Conservation (phyloP, 306 rosid species). For the Amphicarpaea edgeworthii region DNA sequence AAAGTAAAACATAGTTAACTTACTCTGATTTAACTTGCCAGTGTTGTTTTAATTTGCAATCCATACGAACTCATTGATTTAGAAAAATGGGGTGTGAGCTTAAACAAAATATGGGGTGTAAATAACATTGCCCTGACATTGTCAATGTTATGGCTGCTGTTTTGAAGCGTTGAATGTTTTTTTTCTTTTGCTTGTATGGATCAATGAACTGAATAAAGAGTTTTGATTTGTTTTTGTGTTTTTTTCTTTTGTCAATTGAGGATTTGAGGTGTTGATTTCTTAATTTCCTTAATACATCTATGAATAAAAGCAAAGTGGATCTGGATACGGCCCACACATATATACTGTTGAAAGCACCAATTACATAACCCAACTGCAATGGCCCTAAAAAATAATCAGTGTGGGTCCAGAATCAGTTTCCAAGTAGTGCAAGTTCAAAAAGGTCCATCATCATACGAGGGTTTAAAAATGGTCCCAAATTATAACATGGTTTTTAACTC, state of each 20-base stretch:
- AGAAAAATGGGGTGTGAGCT: too few relatives aligned
- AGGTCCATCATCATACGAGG: constrained; percentile 40
- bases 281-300: background rate
- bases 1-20: too few relatives aligned
- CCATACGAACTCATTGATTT: too few relatives aligned
- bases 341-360: background rate
- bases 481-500: constrained; percentile 47
- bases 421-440: constrained; percentile 43
- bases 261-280: background rate
- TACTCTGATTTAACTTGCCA: too few relatives aligned
- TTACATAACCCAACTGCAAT: constrained; percentile 11
- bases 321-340: constrained; percentile 10
- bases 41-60: too few relatives aligned
- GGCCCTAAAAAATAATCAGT: constrained; percentile 1
- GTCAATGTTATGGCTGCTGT: too few relatives aligned
- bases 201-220: too few relatives aligned
- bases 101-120: too few relatives aligned
- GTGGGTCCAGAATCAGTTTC: constrained; percentile 47
- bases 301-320: background rate
- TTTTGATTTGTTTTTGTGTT: too few relatives aligned
- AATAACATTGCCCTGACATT: too few relatives aligned
- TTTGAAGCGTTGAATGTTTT: too few relatives aligned
- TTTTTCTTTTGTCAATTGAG: background rate
- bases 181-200: too few relatives aligned
- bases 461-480: constrained; percentile 48